Base-by-base conservation (phyloP, 495 filamentous ascomycete genomes). In the Penicillium desertorum region DNA sequence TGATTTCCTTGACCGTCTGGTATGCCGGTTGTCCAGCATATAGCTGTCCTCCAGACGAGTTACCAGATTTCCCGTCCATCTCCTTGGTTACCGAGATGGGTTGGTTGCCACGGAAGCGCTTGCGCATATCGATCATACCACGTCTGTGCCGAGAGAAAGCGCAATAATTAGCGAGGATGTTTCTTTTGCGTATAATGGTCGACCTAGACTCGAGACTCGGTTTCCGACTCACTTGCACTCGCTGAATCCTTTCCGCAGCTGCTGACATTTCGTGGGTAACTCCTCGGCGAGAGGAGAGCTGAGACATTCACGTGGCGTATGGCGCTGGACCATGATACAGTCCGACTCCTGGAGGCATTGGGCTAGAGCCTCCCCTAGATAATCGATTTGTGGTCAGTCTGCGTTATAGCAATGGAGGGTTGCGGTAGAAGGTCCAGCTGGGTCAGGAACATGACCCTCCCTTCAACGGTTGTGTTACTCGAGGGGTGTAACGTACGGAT, bases 91-190 rank as follows among this genome's bases (percentile, higher is more conserved):
- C 80, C 25, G 83, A 79, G 59, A 96, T 80, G 44, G 94, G 92
- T 62, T 89, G 82, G 75, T 98, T 98, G n/a, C 94, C 95, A 43
- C 95, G 83, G 77, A 98, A 98, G 22, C 95, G 87, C 74, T 98
- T 98, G 67, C 95, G 88, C 95, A 98, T 98, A 75, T 98, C 94
- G 66, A 98, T 84, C 86, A 95, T 84, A 49, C 95, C 94, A 54
- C 92, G 88, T 66, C 80, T 82, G 9, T 47, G 6, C 6, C 32
- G 32, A 39, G 30, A 10, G 5, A 36, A 9, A 20, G 0, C 3
- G 1, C 53, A 47, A n/a, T 10, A 1, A 25, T 55, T 39, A 55
- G 53, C 12, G 9, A 14, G 14, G 2, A 16, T 47, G 34, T 9
- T 20, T 8, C 44, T 29, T 36, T 12, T n/a, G 30, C 20, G 0